Evolutionary conservation across 2,329 filamentous ascomycete genomes (phyloP).

Genomic region (Alternaria sp.): DNA sequence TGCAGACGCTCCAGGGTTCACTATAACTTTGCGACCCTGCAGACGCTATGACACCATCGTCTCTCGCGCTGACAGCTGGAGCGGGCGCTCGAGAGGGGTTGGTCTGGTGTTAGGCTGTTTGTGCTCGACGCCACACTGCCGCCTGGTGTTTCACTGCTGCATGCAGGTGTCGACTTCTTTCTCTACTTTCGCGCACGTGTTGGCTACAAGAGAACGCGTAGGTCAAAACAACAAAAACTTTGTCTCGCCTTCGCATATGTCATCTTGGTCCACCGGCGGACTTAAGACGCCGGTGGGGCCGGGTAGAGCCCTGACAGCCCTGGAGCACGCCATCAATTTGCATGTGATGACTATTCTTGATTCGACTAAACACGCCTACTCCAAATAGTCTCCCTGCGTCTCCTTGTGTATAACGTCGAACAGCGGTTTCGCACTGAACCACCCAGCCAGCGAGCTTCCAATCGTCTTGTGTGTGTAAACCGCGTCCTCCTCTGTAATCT

Average conservation of each 20-base stretch:
- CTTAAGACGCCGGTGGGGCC: background rate
- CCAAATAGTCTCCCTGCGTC: slow-evolving; percentile 62
- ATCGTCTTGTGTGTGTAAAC: slow-evolving; percentile 70
- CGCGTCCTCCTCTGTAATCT: slow-evolving; percentile 73
- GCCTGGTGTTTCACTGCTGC: background rate
- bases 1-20: slow-evolving; percentile 11
- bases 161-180: background rate
- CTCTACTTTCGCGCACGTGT: slow-evolving; percentile 18
- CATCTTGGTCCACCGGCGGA: background rate
- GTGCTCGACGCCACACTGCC: background rate
- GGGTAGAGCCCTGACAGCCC: background rate
- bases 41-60: slow-evolving; percentile 32
- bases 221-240: slow-evolving; percentile 1
- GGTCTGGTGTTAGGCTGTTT: background rate
- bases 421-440: slow-evolving; percentile 73
- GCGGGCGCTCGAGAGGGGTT: background rate
- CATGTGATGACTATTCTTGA: background rate
- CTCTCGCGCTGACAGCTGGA: slow-evolving; percentile 1
- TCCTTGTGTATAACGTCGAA: slow-evolving; percentile 74
- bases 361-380: slow-evolving; percentile 35
- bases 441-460: slow-evolving; percentile 65
- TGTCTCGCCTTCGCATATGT: background rate
- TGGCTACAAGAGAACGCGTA: background rate
- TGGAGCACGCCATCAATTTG: background rate
- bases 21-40: slow-evolving; percentile 20